Evolutionary conservation across 129 eudicot species (phyloP).

Genomic region (Saposhnikovia divaricata): DNA sequence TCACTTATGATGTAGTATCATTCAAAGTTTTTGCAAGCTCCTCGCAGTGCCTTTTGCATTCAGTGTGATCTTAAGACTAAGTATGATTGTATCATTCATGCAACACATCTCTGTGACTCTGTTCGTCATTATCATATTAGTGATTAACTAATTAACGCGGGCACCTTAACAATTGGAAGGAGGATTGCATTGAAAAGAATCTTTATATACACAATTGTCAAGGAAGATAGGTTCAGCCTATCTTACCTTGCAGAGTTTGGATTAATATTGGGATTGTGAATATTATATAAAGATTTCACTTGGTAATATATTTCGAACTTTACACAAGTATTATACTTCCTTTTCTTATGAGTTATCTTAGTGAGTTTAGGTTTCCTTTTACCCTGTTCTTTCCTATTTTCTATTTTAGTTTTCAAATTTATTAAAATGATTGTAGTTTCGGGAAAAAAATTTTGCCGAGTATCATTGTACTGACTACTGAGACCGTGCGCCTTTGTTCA

Average conservation of each 20-base stretch:
- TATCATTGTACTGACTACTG: too few relatives aligned
- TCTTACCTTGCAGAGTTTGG: not conserved
- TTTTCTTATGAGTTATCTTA: not conserved
- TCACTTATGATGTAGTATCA: not conserved
- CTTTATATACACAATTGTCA: not conserved
- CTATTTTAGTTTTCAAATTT: not conserved
- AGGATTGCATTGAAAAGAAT: not conserved
- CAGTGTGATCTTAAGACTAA: not conserved
- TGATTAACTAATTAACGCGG: too few relatives aligned
- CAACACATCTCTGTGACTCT: too few relatives aligned
- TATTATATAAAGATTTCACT: not conserved
- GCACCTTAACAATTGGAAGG: not conserved
- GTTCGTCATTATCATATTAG: not conserved
- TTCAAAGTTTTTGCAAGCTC: not conserved
- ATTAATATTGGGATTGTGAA: not conserved
- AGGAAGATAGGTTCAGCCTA: not conserved
- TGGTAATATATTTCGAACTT: not conserved
- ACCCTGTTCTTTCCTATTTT: not conserved
- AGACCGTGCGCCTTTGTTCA: too few relatives aligned
- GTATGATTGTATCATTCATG: not conserved
- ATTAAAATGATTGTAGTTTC: not conserved
- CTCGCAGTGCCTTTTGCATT: not conserved
- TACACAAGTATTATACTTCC: not conserved
- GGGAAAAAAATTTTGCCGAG: too few relatives aligned
- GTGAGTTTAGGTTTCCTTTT: not conserved